phyloP scores from a whole-genome alignment of 2,329 filamentous ascomycete species.

The Pseudocercospora fijiensis region DNA sequence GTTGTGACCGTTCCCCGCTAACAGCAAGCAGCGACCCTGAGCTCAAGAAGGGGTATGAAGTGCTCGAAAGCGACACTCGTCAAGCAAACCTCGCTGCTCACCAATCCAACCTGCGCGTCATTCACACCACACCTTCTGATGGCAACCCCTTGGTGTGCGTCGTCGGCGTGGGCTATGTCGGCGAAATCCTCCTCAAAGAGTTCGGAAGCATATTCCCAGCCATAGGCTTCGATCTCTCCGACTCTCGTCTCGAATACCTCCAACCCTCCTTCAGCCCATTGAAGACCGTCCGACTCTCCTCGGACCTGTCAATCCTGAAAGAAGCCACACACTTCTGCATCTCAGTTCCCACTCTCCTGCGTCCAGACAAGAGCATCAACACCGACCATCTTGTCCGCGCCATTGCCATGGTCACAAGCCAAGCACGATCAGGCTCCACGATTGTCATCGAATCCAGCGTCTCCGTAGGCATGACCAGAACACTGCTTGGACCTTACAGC shows the following conservation, averaged over 20 bases:
- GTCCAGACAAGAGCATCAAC: constrained; percentile 50
- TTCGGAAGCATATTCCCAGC: constrained; percentile 24
- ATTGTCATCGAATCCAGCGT: constrained; percentile 57
- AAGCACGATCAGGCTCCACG: constrained; percentile 48
- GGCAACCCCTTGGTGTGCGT: constrained; percentile 19
- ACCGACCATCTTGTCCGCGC: constrained; percentile 50
- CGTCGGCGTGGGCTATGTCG: constrained; percentile 27
- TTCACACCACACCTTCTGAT: constrained; percentile 9
- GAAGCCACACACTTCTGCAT: constrained; percentile 55
- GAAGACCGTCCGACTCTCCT: constrained; percentile 42
- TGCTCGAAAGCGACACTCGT: background rate
- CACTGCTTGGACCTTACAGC: constrained; percentile 46
- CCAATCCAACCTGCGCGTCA: constrained; percentile 6
- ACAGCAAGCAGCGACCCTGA: background rate
- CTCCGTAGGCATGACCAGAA: constrained; percentile 55
- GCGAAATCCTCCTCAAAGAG: constrained; percentile 25
- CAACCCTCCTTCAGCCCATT: constrained; percentile 30
- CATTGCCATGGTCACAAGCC: constrained; percentile 43
- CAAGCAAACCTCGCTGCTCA: constrained; percentile 5
- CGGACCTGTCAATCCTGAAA: constrained; percentile 41
- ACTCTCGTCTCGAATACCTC: constrained; percentile 42
- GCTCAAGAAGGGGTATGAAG: constrained; percentile 7
- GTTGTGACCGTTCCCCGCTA: background rate
- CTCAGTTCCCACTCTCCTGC: constrained; percentile 54
- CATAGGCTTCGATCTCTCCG: constrained; percentile 48